Evolutionary conservation across 1,139 yeast genomes (phyloP).

Genomic region (Pichia norvegensis): DNA sequence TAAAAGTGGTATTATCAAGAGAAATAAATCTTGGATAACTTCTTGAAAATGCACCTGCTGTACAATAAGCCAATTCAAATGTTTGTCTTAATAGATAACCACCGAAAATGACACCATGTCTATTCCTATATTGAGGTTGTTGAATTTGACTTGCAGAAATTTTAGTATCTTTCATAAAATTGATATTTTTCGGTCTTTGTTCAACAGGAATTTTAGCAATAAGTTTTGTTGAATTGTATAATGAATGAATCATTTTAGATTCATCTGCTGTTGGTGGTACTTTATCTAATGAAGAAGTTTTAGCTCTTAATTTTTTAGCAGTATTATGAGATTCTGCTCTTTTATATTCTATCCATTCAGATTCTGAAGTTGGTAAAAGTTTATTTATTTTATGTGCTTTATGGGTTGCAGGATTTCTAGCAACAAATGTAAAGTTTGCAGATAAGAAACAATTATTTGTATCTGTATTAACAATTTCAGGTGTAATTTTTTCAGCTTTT

Average conservation of each 20-base stretch:
- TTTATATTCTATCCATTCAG: constrained; percentile 75
- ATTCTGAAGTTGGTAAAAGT: constrained; percentile 62
- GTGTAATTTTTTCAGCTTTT: constrained; percentile 24
- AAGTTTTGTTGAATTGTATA: constrained; percentile 60
- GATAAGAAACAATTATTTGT: constrained; percentile 44
- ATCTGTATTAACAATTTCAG: constrained; percentile 35
- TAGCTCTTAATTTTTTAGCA: constrained; percentile 71
- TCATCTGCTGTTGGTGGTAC: constrained; percentile 73
- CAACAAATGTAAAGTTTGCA: constrained; percentile 92
- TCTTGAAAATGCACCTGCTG: constrained; percentile 80
- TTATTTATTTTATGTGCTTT: constrained; percentile 79
- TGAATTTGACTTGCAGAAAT: constrained; percentile 73
- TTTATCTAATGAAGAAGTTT: constrained; percentile 45
- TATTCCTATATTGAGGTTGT: constrained; percentile 94
- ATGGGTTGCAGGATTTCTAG: constrained; percentile 85
- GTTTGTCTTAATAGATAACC: constrained; percentile 88
- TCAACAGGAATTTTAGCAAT: constrained; percentile 15
- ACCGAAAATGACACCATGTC: constrained; percentile 93
- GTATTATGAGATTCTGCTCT: constrained; percentile 87
- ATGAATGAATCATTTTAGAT: constrained; percentile 61
- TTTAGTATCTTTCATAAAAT: constrained; percentile 64
- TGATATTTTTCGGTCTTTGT: constrained; percentile 38
- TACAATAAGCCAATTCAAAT: constrained; percentile 86
- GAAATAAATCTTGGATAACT: constrained; percentile 85
- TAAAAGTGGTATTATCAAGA: constrained; percentile 82